Percentiles rank a stretch among this genome's conserved stretches.
Conservation (phyloP, 1,284 basidiomycete species). For the Cutaneotrichosporon dermatis region DNA sequence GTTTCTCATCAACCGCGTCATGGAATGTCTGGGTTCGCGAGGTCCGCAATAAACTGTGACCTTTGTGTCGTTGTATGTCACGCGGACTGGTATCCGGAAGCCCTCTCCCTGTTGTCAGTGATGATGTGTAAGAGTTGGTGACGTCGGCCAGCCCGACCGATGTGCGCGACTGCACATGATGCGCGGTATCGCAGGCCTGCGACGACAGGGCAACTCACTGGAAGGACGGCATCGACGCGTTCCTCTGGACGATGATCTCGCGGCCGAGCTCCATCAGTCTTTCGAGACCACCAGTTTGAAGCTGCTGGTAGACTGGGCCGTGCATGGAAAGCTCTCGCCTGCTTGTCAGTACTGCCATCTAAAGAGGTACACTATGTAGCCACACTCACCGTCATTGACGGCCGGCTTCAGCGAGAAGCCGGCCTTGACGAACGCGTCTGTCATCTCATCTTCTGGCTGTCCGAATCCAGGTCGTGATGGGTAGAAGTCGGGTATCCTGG, state of each 20-base stretch:
- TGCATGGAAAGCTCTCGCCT: conserved; percentile 57
- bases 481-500: conserved; percentile 78
- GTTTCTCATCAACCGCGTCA: conserved; percentile 70
- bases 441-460: conserved; percentile 79
- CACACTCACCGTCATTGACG: conserved; percentile 48
- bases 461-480: conserved; percentile 74
- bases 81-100: conserved; percentile 77
- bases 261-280: conserved; percentile 74
- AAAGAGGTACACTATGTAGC: background rate
- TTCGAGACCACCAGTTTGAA: conserved; percentile 55
- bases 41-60: conserved; percentile 81
- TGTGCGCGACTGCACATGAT: background rate
- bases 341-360: conserved; percentile 7
- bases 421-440: conserved; percentile 69
- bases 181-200: background rate
- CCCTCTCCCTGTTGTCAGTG: conserved; percentile 55
- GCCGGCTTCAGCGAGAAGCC: conserved; percentile 63
- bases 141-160: background rate
- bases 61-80: conserved; percentile 84
- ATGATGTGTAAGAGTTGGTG: background rate
- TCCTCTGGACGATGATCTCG: conserved; percentile 64
- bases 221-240: conserved; percentile 38
- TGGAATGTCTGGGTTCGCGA: conserved; percentile 83
- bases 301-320: conserved; percentile 53
- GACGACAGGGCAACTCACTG: conserved; percentile 5